Percentiles rank a stretch among this genome's conserved stretches.
Evolutionary conservation across 495 filamentous ascomycete species (phyloP).

Genomic region (Penicillium fimorum): DNA sequence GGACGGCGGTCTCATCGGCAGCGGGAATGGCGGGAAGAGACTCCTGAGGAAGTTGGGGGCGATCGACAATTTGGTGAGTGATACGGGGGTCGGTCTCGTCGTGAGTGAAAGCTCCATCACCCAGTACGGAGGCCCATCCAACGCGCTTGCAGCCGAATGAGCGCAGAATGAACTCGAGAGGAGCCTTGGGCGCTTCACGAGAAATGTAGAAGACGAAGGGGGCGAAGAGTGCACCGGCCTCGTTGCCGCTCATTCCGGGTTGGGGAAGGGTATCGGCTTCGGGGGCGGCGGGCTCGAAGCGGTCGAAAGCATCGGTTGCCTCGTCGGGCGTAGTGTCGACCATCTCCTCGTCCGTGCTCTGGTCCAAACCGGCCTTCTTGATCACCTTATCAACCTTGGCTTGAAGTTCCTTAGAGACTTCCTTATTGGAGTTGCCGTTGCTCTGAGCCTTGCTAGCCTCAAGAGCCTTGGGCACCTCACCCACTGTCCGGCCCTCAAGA

Average conservation of each 20-base stretch:
- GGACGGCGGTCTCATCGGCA: slow-evolving; percentile 46
- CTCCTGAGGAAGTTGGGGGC: slow-evolving; percentile 67
- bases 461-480: slow-evolving; percentile 51
- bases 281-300: slow-evolving; percentile 72
- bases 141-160: slow-evolving; percentile 95
- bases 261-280: slow-evolving; percentile 86
- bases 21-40: slow-evolving; percentile 57
- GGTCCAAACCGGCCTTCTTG: slow-evolving; percentile 42
- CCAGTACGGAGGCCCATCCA: slow-evolving; percentile 86
- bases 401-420: slow-evolving; percentile 49
- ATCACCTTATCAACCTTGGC: slow-evolving; percentile 55
- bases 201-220: slow-evolving; percentile 91
- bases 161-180: slow-evolving; percentile 90
- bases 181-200: slow-evolving; percentile 84
- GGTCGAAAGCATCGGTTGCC: slow-evolving; percentile 73
- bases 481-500: slow-evolving; percentile 69
- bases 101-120: slow-evolving; percentile 87
- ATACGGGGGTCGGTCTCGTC: slow-evolving; percentile 83
- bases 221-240: slow-evolving; percentile 68
- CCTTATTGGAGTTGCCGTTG: slow-evolving; percentile 43
- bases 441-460: slow-evolving; percentile 49
- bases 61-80: slow-evolving; percentile 94
- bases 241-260: slow-evolving; percentile 59
- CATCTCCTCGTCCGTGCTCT: slow-evolving; percentile 45
- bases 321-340: slow-evolving; percentile 40